Evolutionary conservation across 257 asterid species (phyloP), one percentile per base, ranked within the genome.

Genomic region (Nyctanthes arbortristis): DNA sequence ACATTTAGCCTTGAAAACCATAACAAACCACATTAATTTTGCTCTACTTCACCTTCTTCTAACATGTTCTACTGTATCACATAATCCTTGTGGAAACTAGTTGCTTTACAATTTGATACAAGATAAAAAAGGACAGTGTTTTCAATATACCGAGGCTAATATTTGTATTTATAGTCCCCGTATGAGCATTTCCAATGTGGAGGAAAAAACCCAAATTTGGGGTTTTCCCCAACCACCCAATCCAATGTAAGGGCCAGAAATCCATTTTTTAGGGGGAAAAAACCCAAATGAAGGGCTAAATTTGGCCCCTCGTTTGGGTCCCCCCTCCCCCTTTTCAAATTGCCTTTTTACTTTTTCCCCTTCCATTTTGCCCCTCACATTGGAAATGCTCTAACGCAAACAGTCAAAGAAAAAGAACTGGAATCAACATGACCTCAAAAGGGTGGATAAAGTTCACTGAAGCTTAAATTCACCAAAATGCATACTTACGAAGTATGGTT

Each of bases 401-500:
- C 65, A 59, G 61, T 45, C 13, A 3, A 24, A 31, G 18, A 13
- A 60, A 54, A 54, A n/a, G n/a, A 12, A 68, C 64, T 22, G 67
- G 14, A 69, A 45, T 18, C 35, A 28, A 68, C 11, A 73, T 52
- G 59, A 16, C 18, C 39, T 43, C n/a, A n/a, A n/a, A n/a, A n/a
- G n/a, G n/a, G n/a, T n/a, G n/a, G n/a, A n/a, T n/a, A n/a, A n/a
- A n/a, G n/a, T n/a, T n/a, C n/a, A n/a, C n/a, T n/a, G 72, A 72
- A 73, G 70, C 45, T 72, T 61, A 67, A 65, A 59, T 18, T 20
- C 30, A 37, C 49, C 60, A 47, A 39, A n/a, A 29, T 61, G 70
- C 65, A 67, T 66, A 75, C 96, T 28, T 89, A 94, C 99, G 93
- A 80, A 6, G 99, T 85, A 72, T 89, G 85, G 77, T 88, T 89